Evolutionary conservation across 768 basidiomycete species (phyloP), one percentile per base, ranked within the genome.

Genomic region (Clavaria fumosa): DNA sequence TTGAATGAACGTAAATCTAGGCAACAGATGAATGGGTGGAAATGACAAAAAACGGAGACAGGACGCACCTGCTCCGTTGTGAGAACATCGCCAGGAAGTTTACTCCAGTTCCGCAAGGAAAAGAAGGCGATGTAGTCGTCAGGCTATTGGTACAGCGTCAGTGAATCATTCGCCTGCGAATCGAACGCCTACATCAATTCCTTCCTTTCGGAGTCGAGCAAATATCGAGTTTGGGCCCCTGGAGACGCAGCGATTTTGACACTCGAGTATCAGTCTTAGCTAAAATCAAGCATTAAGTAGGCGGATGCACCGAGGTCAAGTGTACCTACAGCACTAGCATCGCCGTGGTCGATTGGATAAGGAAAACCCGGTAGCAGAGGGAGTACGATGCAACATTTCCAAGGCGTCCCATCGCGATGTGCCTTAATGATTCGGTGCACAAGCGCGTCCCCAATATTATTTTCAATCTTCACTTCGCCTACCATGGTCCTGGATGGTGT

Each of bases 231-330:
- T 67, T 3, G 88, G 84, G 1, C 95, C 95, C 32, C 93, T 70
- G 38, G 70, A 70, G 32, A 97, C 79, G 0, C 88, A 80, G 41
- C 81, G 70, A 50, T 86, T 91, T 56, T 99, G 95, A 50, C 89
- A 93, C 51, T 99, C 89, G 24, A 96, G 52, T 52, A 97, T 97
- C 39, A 97, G 79, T 23, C 93, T 85, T 47, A 93, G 74, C 85
- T 89, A 40, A 9, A 33, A 26, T 23, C 6, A 15, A 3, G 24
- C 30, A 19, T 11, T 7, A 9, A 9, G 23, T 32, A 7, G 20
- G 44, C 39, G 24, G 40, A 38, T 7, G n/a, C 26, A 20, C 2
- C 6, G 12, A 10, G 23, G 15, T 12, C 6, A 34, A 6, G 10
- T 11, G 15, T 28, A 66, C 82, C 27, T 53, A 89, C 89, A 17